A percentile compares a stretch with the other conserved stretches of the same genome.
These are phyloP conservation scores for Priceomyces medius DNA, from an alignment of 805 yeast genomes.

Conservation along the genomic window DNA sequence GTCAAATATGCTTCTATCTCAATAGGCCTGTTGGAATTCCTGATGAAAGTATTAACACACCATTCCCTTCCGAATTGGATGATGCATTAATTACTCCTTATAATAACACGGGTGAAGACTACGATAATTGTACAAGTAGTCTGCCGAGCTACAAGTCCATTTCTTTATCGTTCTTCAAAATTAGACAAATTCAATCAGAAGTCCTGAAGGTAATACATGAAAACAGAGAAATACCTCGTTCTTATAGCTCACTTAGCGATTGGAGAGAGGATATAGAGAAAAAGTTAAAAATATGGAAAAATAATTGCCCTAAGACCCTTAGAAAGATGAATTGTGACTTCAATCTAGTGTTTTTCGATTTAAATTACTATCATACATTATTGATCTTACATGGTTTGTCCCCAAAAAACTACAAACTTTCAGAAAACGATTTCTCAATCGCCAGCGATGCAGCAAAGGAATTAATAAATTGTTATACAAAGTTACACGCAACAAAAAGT, in stretches of 20 bases:
- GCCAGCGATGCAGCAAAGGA: conserved; percentile 66
- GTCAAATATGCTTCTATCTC: conserved; percentile 82
- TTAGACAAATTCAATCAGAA: conserved; percentile 75
- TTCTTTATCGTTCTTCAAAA: conserved; percentile 62
- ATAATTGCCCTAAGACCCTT: conserved; percentile 52
- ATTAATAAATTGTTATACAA: conserved; percentile 61
- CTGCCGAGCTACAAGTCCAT: conserved; percentile 67
- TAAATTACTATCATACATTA: conserved; percentile 76
- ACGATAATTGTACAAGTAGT: conserved; percentile 32
- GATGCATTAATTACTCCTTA: conserved; percentile 56
- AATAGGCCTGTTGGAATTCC: conserved; percentile 90
- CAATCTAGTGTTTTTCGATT: conserved; percentile 63
- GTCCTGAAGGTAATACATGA: conserved; percentile 73
- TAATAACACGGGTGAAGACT: conserved; percentile 35
- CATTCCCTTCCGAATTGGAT: conserved; percentile 72
- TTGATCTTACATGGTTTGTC: conserved; percentile 74
- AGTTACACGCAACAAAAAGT: conserved; percentile 52
- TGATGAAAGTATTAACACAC: conserved; percentile 70
- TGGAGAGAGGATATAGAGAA: conserved; percentile 61
- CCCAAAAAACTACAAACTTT: conserved; percentile 61
- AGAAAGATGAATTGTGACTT: conserved; percentile 72
- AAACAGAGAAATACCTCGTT: conserved; percentile 66
- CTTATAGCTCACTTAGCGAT: conserved; percentile 47
- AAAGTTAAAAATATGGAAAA: conserved; percentile 63
- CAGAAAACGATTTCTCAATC: conserved; percentile 51